Conservation (phyloP, 768 basidiomycete genomes). For the Podaxis pistillaris region DNA sequence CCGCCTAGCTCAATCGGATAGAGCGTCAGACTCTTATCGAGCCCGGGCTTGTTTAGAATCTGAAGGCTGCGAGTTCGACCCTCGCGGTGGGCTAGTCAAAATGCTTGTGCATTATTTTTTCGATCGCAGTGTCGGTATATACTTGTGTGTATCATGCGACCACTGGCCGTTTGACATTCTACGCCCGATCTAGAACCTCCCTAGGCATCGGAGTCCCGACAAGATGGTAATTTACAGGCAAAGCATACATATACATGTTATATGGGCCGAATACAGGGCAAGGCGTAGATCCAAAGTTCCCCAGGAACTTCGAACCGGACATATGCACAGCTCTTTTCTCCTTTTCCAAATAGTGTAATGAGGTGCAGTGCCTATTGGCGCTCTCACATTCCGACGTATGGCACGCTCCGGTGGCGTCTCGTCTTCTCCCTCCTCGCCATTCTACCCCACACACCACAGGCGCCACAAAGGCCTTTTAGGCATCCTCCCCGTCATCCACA, state of each 20-base stretch:
- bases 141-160: background rate
- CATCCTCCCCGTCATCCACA: no score
- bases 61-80: conserved; percentile 77
- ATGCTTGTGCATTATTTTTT: background rate
- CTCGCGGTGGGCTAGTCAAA: conserved; percentile 73
- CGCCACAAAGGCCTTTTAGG: no score
- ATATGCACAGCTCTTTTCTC: background rate
- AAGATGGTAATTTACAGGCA: no score
- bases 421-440: no score
- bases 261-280: background rate
- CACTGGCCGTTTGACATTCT: no score
- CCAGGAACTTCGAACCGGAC: background rate
- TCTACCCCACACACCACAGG: no score
- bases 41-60: background rate
- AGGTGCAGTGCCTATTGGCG: background rate
- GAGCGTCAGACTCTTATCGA: conserved; percentile 52
- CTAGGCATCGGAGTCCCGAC: no score
- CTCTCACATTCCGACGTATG: no score
- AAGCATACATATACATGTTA: background rate
- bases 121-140: background rate
- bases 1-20: conserved; percentile 68
- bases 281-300: background rate
- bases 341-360: background rate
- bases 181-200: no score
- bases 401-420: no score